These are phyloP conservation scores for Mortierella sp. DNA, from an alignment of 371 early-diverging fungal genomes.

Conservation along the genomic window DNA sequence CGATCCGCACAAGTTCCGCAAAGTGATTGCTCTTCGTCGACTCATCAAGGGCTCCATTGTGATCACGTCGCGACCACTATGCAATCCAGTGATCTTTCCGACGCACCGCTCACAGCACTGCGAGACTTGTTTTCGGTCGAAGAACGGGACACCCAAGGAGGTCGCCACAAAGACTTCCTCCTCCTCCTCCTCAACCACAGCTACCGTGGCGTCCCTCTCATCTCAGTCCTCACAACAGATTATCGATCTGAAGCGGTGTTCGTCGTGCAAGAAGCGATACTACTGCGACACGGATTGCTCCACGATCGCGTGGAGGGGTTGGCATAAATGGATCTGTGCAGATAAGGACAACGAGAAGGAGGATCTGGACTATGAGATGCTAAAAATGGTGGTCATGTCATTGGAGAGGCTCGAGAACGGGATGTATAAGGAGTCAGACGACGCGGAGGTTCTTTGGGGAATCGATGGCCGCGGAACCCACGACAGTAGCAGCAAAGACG, in stretches of 20 bases:
- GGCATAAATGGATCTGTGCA: slow-evolving; percentile 47
- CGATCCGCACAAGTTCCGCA: slow-evolving; percentile 45
- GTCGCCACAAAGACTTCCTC: no score
- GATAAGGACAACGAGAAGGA: slow-evolving; percentile 29
- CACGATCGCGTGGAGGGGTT: slow-evolving; percentile 45
- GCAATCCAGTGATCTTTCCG: slow-evolving; percentile 51
- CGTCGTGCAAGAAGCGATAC: slow-evolving; percentile 51
- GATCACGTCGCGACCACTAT: slow-evolving; percentile 43
- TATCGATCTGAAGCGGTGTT: slow-evolving; percentile 38
- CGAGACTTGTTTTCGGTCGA: slow-evolving; percentile 41
- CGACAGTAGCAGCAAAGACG: background rate
- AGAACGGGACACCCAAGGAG: background rate
- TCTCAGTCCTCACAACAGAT: background rate
- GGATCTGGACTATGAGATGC: slow-evolving; percentile 52
- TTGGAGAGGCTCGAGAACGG: slow-evolving; percentile 46
- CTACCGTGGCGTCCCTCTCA: no score
- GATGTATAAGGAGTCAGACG: slow-evolving; percentile 16
- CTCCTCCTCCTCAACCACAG: no score
- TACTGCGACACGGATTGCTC: slow-evolving; percentile 42
- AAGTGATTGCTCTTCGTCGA: slow-evolving; percentile 29
- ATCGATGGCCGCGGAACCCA: background rate
- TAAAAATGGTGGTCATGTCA: slow-evolving; percentile 49
- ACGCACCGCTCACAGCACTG: slow-evolving; percentile 50
- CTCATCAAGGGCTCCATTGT: slow-evolving; percentile 30
- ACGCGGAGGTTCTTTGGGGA: background rate